Conservation (phyloP, 805 yeast genomes). For the Metschnikowia drakensbergensis region DNA sequence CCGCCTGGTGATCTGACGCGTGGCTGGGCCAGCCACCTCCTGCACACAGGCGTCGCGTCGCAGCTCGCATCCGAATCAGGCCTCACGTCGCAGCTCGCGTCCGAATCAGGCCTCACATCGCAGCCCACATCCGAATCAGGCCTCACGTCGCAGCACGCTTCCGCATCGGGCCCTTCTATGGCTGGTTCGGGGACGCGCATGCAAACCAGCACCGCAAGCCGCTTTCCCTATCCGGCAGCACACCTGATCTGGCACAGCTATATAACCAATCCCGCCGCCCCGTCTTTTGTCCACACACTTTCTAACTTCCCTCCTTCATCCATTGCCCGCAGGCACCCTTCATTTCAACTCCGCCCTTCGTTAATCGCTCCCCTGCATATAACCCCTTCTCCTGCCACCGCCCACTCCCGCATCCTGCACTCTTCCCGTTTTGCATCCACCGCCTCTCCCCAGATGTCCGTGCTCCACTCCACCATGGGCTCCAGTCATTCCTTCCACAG, state of each 20-base stretch:
- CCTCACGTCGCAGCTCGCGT: too few species aligned
- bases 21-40: constrained; percentile 2
- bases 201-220: constrained; percentile 5
- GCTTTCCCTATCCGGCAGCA: constrained; percentile 2
- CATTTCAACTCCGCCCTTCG: background rate
- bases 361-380: background rate
- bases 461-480: background rate
- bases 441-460: background rate
- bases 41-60: background rate
- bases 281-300: too few species aligned
- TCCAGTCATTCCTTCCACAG: constrained; percentile 1
- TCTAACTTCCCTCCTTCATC: too few species aligned
- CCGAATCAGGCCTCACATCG: too few species aligned
- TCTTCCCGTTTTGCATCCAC: constrained; percentile 1
- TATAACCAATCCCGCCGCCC: background rate
- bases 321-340: too few species aligned
- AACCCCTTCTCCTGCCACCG: background rate
- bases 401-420: constrained; percentile 1
- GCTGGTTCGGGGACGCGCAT: constrained; percentile 9
- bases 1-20: background rate
- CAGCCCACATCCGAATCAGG: too few species aligned
- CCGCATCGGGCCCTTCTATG: constrained; percentile 5
- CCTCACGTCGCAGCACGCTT: background rate
- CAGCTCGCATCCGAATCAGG: too few species aligned
- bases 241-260: constrained; percentile 7